Base-by-base conservation (phyloP, 257 asterid genomes). In the Jacaranda copaia region DNA sequence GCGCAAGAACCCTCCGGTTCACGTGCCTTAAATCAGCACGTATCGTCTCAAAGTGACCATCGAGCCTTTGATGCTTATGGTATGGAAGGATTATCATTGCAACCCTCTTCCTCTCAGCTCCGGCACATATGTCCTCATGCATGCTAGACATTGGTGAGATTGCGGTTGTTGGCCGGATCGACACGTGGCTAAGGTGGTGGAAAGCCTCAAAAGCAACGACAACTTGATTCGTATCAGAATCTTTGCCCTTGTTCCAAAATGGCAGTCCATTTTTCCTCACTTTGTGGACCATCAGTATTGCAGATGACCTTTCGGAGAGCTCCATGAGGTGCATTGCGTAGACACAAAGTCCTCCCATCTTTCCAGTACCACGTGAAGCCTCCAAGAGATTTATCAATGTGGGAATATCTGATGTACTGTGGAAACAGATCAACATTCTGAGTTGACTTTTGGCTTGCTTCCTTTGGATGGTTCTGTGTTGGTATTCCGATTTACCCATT, bases 301-400 rank as follows among this genome's bases (percentile, higher is more conserved):
- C 97, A 1, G 97, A 91, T 13, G 97, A 75, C 42, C 97, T 78
- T 68, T 91, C 97, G 4, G 95, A 89, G 48, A 91, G 95, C 82
- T 89, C 97, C 95, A 83, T 89, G 10, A 91, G 82, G 76, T 91
- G 97, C 97, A 91, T 89, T 12, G 95, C 95, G 7, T 87, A 91
- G 73, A 91, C 88, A 5, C 88, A 84, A 14, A 91, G 89, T 5
- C 94, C 95, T 2, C 85, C 93, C 48, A 71, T 81, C 76, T 85
- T 85, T 5, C 86, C 90, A 0, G 84, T 86, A 0, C 97, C 97
- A 0, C 97, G 91, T 0, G 97, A 91, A 36, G 82, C 82, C 84
- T 91, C 97, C 76, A 91, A 82, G 80, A 91, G 85, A 79, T 91
- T 91, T 25, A 91, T 86, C 76, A 91, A 48, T 0, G 90, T 72